These are phyloP conservation scores for Pelargonium cotyledonis DNA, from an alignment of 441 rosid genomes.

Conservation along the genomic window DNA sequence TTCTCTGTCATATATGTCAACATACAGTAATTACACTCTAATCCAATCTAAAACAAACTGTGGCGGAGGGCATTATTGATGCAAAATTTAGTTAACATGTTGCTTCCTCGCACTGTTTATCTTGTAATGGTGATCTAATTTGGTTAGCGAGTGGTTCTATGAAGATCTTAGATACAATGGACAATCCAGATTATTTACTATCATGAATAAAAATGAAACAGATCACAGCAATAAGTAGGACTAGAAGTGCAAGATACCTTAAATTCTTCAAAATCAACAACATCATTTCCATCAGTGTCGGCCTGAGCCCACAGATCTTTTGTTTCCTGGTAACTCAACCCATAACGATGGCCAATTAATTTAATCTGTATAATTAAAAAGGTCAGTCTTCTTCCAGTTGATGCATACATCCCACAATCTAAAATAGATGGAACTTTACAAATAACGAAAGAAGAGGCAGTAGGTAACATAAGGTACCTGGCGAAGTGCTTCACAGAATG, in stretches of 20 bases:
- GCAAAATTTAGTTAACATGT: too few species aligned
- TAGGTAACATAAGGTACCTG: conserved; percentile 41
- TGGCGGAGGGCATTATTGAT: too few species aligned
- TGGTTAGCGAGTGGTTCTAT: background rate
- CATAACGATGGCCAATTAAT: conserved; percentile 19
- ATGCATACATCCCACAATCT: background rate
- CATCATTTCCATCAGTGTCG: conserved; percentile 60
- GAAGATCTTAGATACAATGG: background rate
- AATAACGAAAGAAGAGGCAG: background rate
- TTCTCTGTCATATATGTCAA: conserved; percentile 39
- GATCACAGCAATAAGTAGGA: background rate
- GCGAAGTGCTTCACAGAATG: conserved; percentile 67
- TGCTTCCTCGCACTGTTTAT: background rate
- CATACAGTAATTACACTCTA: background rate
- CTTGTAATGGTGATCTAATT: too few species aligned
- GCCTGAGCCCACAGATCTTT: conserved; percentile 70
- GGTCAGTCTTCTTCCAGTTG: background rate
- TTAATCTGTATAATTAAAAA: background rate
- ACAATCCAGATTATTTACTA: background rate
- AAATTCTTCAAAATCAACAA: conserved; percentile 63
- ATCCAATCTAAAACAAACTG: too few species aligned
- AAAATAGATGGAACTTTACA: too few species aligned
- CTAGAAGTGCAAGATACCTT: conserved; percentile 35
- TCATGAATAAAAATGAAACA: background rate
- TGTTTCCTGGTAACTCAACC: conserved; percentile 63